These are phyloP conservation scores for Emmonsiellopsis sp. DNA, from an alignment of 2,329 filamentous ascomycete genomes.

Conservation along the genomic window DNA sequence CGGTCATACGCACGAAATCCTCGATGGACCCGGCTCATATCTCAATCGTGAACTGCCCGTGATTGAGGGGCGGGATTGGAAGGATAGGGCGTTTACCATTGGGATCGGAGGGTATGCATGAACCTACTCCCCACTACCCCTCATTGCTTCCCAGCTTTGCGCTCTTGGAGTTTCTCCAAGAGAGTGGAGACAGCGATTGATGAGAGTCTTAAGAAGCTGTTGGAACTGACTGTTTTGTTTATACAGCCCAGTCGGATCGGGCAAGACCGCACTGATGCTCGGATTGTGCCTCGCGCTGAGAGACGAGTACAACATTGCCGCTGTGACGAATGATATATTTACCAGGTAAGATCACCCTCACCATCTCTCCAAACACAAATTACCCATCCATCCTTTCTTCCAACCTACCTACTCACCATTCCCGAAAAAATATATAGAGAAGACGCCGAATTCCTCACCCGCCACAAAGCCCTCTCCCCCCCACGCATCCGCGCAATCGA, in stretches of 20 bases:
- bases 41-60: conserved; percentile 88
- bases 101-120: conserved; percentile 84
- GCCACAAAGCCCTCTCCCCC: conserved; percentile 72
- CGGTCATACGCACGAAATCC: conserved; percentile 91
- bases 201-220: neutral
- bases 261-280: conserved; percentile 95
- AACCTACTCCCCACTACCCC: neutral
- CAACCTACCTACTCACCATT: neutral
- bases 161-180: no score
- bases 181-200: neutral
- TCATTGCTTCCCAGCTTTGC: no score
- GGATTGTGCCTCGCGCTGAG: conserved; percentile 80
- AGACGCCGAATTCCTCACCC: conserved; percentile 94
- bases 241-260: conserved; percentile 79
- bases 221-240: neutral
- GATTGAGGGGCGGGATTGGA: conserved; percentile 78
- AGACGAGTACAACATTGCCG: conserved; percentile 73
- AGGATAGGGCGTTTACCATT: conserved; percentile 82
- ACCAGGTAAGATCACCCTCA: conserved; percentile 47
- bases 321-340: conserved; percentile 98
- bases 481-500: conserved; percentile 89
- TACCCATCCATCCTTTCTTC: conserved; percentile 1
- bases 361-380: conserved; percentile 4
- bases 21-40: conserved; percentile 87
- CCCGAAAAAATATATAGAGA: conserved; percentile 45